A percentile compares a stretch with the other conserved stretches of the same genome.
Evolutionary conservation across 2,329 filamentous ascomycete species (phyloP).

Genomic region (Colletotrichum somersetense): DNA sequence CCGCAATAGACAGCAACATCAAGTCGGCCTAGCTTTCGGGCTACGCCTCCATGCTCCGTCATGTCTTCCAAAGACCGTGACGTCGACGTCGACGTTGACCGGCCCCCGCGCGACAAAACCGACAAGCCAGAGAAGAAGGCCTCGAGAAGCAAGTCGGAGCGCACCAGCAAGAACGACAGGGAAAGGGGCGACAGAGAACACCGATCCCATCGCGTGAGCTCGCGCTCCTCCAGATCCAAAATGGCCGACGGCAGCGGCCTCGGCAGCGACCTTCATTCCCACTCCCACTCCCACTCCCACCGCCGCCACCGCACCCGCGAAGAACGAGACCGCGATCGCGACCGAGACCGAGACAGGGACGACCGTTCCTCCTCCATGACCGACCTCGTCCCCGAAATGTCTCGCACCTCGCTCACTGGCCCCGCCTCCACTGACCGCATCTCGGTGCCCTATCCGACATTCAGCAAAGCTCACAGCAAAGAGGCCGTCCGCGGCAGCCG

Average conservation of each 20-base stretch:
- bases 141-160: slow-evolving; percentile 35
- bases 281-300: slow-evolving; percentile 38
- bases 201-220: slow-evolving; percentile 42
- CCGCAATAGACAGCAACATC: slow-evolving; percentile 7
- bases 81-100: slow-evolving; percentile 51
- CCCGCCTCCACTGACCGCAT: slow-evolving; percentile 58
- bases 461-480: slow-evolving; percentile 93
- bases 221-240: slow-evolving; percentile 40
- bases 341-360: slow-evolving; percentile 49
- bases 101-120: slow-evolving; percentile 53
- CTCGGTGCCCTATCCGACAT: slow-evolving; percentile 80
- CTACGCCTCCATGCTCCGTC: slow-evolving; percentile 43
- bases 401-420: slow-evolving; percentile 49
- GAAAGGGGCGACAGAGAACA: slow-evolving; percentile 45
- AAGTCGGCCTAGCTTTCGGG: slow-evolving; percentile 29
- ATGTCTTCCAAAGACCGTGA: slow-evolving; percentile 60
- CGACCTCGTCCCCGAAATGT: slow-evolving; percentile 64
- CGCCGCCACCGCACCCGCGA: slow-evolving; percentile 42
- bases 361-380: slow-evolving; percentile 57
- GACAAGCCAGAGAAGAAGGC: slow-evolving; percentile 38
- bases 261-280: slow-evolving; percentile 24
- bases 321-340: slow-evolving; percentile 42
- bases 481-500: slow-evolving; percentile 80
- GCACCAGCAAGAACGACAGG: slow-evolving; percentile 43
- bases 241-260: slow-evolving; percentile 42